phyloP scores from a whole-genome alignment of 2,329 filamentous ascomycete species.

The Diplodia intermedia region DNA sequence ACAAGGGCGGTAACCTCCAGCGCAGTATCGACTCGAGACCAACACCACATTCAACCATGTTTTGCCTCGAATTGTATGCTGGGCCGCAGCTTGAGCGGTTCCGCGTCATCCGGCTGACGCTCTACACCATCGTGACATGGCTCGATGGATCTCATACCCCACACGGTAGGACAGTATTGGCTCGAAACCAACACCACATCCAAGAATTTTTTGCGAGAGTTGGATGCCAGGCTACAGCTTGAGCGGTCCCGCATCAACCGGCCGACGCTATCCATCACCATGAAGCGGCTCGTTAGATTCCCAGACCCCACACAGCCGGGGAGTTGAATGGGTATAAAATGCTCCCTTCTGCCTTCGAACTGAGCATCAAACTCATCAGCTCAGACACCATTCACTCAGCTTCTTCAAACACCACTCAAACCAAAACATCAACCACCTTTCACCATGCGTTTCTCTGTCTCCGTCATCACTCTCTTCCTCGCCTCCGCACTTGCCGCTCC shows the following conservation, averaged over 20 bases:
- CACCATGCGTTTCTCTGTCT: neutral
- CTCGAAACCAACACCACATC: neutral
- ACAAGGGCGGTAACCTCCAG: neutral
- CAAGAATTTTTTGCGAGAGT: neutral
- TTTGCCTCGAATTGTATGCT: neutral
- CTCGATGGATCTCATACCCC: too few species aligned
- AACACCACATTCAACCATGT: neutral
- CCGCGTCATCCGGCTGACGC: neutral
- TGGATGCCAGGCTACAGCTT: neutral
- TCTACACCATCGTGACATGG: neutral
- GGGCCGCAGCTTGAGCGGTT: neutral
- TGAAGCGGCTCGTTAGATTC: neutral
- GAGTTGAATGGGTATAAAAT: neutral
- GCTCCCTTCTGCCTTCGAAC: neutral
- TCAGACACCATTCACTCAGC: neutral
- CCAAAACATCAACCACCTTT: neutral
- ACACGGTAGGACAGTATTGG: neutral
- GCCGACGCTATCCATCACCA: neutral
- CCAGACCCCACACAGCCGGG: neutral
- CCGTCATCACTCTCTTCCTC: neutral
- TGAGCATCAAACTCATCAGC: neutral
- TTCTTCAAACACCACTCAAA: neutral
- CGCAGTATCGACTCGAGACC: neutral
- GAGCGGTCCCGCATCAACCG: neutral
- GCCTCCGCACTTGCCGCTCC: neutral